Conservation (phyloP, 495 filamentous ascomycete genomes). For the Hypoxylon trugodes region DNA sequence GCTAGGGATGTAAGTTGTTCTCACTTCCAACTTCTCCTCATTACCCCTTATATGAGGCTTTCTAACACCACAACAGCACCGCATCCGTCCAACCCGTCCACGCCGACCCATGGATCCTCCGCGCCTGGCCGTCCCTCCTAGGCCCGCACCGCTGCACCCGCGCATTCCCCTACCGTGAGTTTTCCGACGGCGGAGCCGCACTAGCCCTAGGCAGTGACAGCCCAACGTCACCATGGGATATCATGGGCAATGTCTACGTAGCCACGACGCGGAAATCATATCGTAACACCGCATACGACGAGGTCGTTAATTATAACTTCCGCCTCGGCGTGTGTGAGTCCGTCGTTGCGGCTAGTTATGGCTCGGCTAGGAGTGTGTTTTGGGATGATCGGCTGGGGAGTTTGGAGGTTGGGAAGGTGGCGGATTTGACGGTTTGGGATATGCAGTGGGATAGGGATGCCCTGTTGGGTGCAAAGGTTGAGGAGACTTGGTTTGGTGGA, state of each 20-base stretch:
- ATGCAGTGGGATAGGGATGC: slow-evolving; percentile 62
- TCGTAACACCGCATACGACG: slow-evolving; percentile 52
- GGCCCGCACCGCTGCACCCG: slow-evolving; percentile 59
- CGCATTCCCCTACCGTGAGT: slow-evolving; percentile 71
- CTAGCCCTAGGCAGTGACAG: slow-evolving; percentile 69
- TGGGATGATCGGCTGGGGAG: slow-evolving; percentile 62
- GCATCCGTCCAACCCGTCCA: slow-evolving; percentile 71
- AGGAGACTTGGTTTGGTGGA: slow-evolving; percentile 66
- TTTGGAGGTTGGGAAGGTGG: slow-evolving; percentile 58
- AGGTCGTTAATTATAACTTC: slow-evolving; percentile 63
- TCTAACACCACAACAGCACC: slow-evolving; percentile 44
- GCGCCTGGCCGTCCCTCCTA: slow-evolving; percentile 66
- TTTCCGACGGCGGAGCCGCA: slow-evolving; percentile 59
- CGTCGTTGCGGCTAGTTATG: slow-evolving; percentile 62
- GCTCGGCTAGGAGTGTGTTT: slow-evolving; percentile 66
- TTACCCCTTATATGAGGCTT: background rate
- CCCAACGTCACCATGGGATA: slow-evolving; percentile 65
- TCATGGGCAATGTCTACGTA: slow-evolving; percentile 65
- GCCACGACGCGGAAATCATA: slow-evolving; percentile 66
- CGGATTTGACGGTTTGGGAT: slow-evolving; percentile 67
- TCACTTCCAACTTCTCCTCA: background rate
- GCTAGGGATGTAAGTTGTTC: slow-evolving; percentile 54
- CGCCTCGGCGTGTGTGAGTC: slow-evolving; percentile 62
- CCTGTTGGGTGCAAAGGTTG: slow-evolving; percentile 58
- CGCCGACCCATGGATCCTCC: slow-evolving; percentile 69